Base-by-base conservation (phyloP, 2,329 filamentous ascomycete genomes). In the Fonsecaea nubica region DNA sequence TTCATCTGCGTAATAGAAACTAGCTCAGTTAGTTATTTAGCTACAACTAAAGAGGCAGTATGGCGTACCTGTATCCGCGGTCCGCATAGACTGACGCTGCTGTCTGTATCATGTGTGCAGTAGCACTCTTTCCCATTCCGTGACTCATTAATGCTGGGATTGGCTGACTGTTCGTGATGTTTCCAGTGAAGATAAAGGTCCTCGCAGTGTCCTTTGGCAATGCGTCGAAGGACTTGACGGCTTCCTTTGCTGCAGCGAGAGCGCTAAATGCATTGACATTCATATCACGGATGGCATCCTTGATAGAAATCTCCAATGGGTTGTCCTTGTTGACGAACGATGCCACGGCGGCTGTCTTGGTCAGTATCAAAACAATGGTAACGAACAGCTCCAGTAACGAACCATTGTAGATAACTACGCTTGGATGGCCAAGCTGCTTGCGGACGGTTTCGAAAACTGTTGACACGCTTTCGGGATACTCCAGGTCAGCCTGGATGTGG, bases 1-100 rank as follows among this genome's bases (percentile, higher is more conserved):
- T 70, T 86, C 81, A 59, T 86, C 83, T 2, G 75, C 80, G 62
- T 83, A 86, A 68, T 85, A 85, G 70, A 85, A 86, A 33, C 83
- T 40, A 5, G 1, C 36, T 12, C 36, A 15, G 12, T 62, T 61
- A 61, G 48, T 21, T 32, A 1, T 54, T 45, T 59, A 36, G 52
- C 53, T 21, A 9, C 45, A 40, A 40, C 36, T 40, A 12, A 40
- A 2, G 36, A 40, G 33, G 21, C 52, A 38, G 42, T 12, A 55
- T 32, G n/a, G 70, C 69, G 66, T 72, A 77, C 75, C 73, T 69
- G 65, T 68, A 78, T 36, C 79, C 76, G 36, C 71, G 62, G 12
- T 69, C 71, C 35, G 62, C 35, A 62, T 80, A 80, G 18, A 65
- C 60, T 6, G 59, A 32, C 59, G 79, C 74, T 18, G 80, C 77